Conservation (phyloP, 1,284 basidiomycete genomes). For the Ustilago trichophora region DNA sequence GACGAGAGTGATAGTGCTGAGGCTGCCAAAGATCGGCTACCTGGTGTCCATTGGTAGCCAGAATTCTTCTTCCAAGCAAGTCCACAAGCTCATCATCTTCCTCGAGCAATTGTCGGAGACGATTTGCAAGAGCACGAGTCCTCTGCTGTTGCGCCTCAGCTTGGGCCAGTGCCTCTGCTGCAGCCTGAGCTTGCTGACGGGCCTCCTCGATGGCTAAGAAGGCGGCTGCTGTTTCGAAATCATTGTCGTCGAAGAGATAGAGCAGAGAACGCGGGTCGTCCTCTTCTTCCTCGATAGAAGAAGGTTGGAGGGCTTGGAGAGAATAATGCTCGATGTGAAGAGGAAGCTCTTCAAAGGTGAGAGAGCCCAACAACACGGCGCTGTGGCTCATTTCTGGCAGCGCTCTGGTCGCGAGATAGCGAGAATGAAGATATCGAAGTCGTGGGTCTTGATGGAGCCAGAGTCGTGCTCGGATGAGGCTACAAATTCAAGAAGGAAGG, state of each 20-base stretch:
- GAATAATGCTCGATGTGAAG: constrained; percentile 10
- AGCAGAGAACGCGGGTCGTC: constrained; percentile 46
- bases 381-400: constrained; percentile 10
- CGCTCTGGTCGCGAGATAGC: too few species aligned
- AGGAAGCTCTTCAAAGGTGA: constrained; percentile 40
- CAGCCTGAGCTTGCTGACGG: constrained; percentile 19
- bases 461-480: too few species aligned
- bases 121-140: constrained; percentile 1
- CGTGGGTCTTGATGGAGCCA: too few species aligned
- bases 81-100: constrained; percentile 49
- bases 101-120: constrained; percentile 33
- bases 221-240: constrained; percentile 27
- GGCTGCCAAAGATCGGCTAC: constrained; percentile 28
- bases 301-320: constrained; percentile 21
- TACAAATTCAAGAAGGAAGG: too few species aligned
- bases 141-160: constrained; percentile 19
- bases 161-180: constrained; percentile 16
- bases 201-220: constrained; percentile 20
- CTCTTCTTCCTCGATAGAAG: constrained; percentile 39
- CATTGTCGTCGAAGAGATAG: constrained; percentile 48
- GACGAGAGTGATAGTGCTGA: constrained; percentile 1
- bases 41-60: constrained; percentile 43
- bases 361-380: constrained; percentile 17
- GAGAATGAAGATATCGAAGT: too few species aligned
- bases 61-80: constrained; percentile 45